A percentile compares a stretch with the other conserved stretches of the same genome.
These are phyloP conservation scores for Elaeagnus macrophylla DNA, from an alignment of 306 rosid species.

Conservation along the genomic window DNA sequence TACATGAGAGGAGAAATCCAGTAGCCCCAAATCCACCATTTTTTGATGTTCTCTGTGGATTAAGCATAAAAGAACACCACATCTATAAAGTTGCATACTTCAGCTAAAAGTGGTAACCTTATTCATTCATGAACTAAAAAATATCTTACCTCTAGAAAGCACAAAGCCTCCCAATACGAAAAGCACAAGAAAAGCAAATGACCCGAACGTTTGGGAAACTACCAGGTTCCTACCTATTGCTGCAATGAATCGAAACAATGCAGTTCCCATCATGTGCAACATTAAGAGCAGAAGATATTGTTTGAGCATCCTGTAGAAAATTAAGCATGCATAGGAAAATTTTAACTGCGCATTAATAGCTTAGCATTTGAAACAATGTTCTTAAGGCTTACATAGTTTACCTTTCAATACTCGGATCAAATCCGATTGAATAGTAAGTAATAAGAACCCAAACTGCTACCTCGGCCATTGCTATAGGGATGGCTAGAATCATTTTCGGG, in stretches of 20 bases:
- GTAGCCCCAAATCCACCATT: constrained; percentile 74
- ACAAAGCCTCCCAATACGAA: constrained; percentile 56
- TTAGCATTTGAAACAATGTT: background rate
- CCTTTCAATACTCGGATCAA: constrained; percentile 51
- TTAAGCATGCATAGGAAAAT: background rate
- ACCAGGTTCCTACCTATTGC: constrained; percentile 42
- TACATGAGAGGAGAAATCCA: constrained; percentile 75
- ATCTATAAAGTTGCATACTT: constrained; percentile 3
- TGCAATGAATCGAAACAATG: constrained; percentile 45
- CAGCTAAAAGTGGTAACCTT: background rate
- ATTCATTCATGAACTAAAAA: background rate
- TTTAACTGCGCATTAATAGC: background rate
- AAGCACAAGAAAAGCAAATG: constrained; percentile 38
- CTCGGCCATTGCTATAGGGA: constrained; percentile 44
- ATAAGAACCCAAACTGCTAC: constrained; percentile 46
- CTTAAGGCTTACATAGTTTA: constrained; percentile 5
- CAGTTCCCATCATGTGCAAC: constrained; percentile 55
- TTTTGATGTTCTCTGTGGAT: constrained; percentile 38
- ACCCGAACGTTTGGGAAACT: constrained; percentile 45
- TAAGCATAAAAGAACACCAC: background rate
- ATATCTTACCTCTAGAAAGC: constrained; percentile 48
- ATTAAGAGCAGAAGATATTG: constrained; percentile 42
- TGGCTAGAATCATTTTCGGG: constrained; percentile 54
- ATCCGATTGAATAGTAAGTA: constrained; percentile 57
- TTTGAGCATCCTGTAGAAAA: constrained; percentile 42